Conservation (phyloP, 306 rosid genomes). For the Malus sieversii region DNA sequence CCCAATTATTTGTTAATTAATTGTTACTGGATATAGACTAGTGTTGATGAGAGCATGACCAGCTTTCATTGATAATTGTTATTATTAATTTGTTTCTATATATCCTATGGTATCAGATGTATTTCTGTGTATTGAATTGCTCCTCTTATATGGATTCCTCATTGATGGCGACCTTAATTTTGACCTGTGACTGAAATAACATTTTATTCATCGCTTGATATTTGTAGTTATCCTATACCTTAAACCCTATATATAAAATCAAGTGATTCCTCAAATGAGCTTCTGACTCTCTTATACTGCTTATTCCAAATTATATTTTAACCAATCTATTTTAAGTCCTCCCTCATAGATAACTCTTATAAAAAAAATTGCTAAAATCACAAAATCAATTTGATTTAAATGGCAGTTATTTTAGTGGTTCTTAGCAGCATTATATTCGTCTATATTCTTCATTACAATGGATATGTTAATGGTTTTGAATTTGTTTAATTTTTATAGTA, state of each 20-base stretch:
- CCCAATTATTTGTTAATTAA: not conserved
- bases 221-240: not conserved
- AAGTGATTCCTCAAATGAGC: not conserved
- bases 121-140: not conserved
- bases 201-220: not conserved
- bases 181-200: not conserved
- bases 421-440: no score
- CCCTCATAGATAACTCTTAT: not conserved
- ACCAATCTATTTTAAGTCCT: not conserved
- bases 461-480: no score
- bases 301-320: not conserved
- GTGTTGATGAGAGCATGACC: not conserved
- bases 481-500: no score
- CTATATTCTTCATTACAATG: no score
- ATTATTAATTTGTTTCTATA: not conserved
- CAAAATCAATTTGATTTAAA: no score
- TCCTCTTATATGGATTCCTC: not conserved
- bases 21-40: not conserved
- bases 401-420: no score
- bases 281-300: not conserved
- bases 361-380: not conserved
- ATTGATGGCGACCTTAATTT: conserved; percentile 11
- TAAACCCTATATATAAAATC: not conserved
- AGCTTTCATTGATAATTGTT: not conserved
- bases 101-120: not conserved